Conservation (phyloP, 176 grass and related monocot genomes). For the Coix lacrymajobi region DNA sequence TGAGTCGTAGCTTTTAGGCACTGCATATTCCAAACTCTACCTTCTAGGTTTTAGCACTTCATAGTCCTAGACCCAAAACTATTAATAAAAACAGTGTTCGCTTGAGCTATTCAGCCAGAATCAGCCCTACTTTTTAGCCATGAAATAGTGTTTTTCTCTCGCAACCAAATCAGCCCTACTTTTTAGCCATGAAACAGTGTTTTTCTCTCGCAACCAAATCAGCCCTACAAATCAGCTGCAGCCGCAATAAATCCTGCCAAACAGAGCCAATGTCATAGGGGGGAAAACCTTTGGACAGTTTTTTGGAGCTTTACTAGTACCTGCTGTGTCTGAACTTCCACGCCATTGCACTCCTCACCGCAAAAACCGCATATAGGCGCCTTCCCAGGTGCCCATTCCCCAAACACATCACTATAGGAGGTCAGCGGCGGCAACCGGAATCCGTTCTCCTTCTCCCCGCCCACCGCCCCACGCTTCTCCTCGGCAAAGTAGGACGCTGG, state of each 20-base stretch:
- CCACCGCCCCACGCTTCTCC: conserved; percentile 33
- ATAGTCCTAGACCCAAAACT: background rate
- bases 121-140: too few species aligned
- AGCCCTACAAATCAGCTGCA: too few species aligned
- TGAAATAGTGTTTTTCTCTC: too few species aligned
- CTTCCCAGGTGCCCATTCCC: conserved; percentile 57
- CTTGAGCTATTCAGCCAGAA: too few species aligned
- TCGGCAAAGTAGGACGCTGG: conserved; percentile 35
- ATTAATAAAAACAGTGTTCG: too few species aligned
- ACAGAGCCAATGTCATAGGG: too few species aligned
- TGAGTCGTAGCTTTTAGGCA: too few species aligned
- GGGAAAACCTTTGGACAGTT: background rate
- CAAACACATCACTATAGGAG: conserved; percentile 75
- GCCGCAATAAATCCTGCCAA: too few species aligned
- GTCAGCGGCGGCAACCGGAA: conserved; percentile 70
- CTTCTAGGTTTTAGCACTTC: background rate
- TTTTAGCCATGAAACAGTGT: too few species aligned
- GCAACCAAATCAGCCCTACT: too few species aligned
- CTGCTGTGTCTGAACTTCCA: conserved; percentile 37
- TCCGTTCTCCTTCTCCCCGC: conserved; percentile 40
- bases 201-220: too few species aligned
- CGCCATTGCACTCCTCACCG: conserved; percentile 27
- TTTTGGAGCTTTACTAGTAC: conserved; percentile 26
- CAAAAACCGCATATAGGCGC: conserved; percentile 45
- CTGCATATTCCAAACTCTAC: background rate